A percentile compares a stretch with the other conserved stretches of the same genome.
phyloP scores from a whole-genome alignment of 164 flowering plant species.

The Umbilicus rupestris region DNA sequence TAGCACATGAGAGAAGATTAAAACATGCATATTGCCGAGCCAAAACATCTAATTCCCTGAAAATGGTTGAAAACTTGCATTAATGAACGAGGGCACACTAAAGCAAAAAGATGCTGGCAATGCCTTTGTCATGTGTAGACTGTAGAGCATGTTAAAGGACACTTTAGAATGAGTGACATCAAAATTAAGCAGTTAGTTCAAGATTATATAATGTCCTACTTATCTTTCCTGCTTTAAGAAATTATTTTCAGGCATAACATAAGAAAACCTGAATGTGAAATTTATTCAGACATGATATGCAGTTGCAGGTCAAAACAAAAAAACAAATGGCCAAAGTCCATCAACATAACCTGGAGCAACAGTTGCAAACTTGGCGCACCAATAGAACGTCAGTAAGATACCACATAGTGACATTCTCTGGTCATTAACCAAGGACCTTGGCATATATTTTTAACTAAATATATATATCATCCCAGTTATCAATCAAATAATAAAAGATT shows the following conservation, averaged over 20 bases:
- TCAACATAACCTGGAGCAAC: background rate
- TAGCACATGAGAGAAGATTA: constrained; percentile 78
- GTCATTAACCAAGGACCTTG: background rate
- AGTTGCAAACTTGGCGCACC: background rate
- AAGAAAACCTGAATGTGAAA: background rate
- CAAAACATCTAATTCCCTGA: constrained; percentile 87
- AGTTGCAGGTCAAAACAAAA: background rate
- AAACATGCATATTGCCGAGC: constrained; percentile 74
- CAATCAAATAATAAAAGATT: background rate
- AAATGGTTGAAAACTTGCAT: constrained; percentile 11
- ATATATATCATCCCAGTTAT: background rate
- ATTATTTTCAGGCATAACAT: background rate
- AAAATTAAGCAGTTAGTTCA: background rate
- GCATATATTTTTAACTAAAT: background rate
- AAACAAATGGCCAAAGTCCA: background rate
- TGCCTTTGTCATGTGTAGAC: background rate
- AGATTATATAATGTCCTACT: background rate
- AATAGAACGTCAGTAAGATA: background rate
- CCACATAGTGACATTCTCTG: background rate
- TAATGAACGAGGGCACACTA: background rate
- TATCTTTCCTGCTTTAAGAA: background rate
- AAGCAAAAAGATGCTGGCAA: background rate
- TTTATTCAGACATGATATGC: background rate
- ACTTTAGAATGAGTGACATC: background rate
- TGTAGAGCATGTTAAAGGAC: too few species aligned